Evolutionary conservation across 176 grass and related monocot genomes (phyloP), one percentile per base, ranked within the genome.

Genomic region (Aegilops speltoides): DNA sequence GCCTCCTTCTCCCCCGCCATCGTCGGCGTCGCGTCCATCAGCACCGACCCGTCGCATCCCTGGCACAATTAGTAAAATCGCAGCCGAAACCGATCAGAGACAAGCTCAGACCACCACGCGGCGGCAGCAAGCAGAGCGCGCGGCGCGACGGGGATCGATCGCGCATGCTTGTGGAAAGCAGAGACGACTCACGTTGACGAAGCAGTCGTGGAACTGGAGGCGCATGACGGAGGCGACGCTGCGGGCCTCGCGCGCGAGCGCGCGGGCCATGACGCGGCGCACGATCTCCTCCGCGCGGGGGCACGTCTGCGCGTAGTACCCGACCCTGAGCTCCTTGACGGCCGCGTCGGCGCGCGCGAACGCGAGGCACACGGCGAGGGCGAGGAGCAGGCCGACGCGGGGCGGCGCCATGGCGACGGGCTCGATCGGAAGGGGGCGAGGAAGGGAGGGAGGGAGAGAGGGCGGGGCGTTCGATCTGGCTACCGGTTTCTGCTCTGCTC

Each of bases 161-260:
- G 79, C 41, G 56, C 0, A 12, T 2, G 76, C 3, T 48, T 46
- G 41, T 3, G 4, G 45, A 48, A 1, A 17, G 50, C 16, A 19
- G 50, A 54, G 16, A 5, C 24, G 25, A 15, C 8, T 89, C 77
- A 99, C 97, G 89, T 96, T 99, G 66, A 99, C 97, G 85, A 99
- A 99, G 88, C 97, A 99, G 82, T 99, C 97, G 73, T 99, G 97
- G 89, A 99, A 99, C 88, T 96, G 94, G 73, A 99, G 94, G 33
- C 97, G 86, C 97, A 99, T 94, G 92, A 99, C 94, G 80, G 97
- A 96, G 34, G 97, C 97, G 46, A 82, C 82, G 81, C 92, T 99
- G 82, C 94, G 89, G 24, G 92, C 66, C 87, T 99, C 94, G 22
- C 89, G 88, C 1, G 74, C 64, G 41, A 76, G 90, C 60, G 94